phyloP scores from a whole-genome alignment of 345 rosid genomes.

The Linum usitatissimum region DNA sequence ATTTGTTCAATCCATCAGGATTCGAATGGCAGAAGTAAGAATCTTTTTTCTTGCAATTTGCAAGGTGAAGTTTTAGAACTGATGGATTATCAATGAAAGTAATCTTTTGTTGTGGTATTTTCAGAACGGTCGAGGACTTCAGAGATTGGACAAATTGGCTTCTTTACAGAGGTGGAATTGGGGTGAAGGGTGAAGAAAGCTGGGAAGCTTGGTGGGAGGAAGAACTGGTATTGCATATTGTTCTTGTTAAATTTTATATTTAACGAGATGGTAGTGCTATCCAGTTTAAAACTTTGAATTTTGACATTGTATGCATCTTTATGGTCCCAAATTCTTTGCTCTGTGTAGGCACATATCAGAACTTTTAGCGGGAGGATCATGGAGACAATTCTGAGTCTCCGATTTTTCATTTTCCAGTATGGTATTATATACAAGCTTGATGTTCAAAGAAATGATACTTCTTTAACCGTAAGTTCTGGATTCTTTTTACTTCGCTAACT shows the following conservation, averaged over 20 bases:
- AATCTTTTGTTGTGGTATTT: conserved; percentile 11
- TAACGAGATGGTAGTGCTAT: background rate
- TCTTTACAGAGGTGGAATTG: conserved; percentile 95
- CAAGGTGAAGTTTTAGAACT: conserved; percentile 1
- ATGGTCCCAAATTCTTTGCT: conserved; percentile 7
- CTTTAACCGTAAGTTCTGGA: conserved; percentile 42
- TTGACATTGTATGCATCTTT: background rate
- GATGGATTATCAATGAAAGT: background rate
- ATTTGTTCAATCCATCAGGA: conserved; percentile 92
- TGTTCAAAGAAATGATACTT: conserved; percentile 43
- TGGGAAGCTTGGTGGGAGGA: conserved; percentile 99
- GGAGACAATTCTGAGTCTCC: conserved; percentile 71
- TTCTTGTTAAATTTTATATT: background rate
- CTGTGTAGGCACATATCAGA: conserved; percentile 71
- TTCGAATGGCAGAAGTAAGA: conserved; percentile 98
- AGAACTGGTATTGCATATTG: conserved; percentile 53
- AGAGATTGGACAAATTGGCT: conserved; percentile 99
- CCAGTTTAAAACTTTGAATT: background rate
- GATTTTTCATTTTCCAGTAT: conserved; percentile 90
- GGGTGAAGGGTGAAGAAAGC: conserved; percentile 95
- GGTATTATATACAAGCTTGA: conserved; percentile 85
- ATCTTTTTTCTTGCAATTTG: conserved; percentile 9
- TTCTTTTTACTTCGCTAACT: background rate
- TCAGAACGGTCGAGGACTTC: conserved; percentile 91
- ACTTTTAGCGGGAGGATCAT: conserved; percentile 73